Evolutionary conservation across 176 grass and related monocot genomes (phyloP).

Genomic region (Dactylis glomerata): DNA sequence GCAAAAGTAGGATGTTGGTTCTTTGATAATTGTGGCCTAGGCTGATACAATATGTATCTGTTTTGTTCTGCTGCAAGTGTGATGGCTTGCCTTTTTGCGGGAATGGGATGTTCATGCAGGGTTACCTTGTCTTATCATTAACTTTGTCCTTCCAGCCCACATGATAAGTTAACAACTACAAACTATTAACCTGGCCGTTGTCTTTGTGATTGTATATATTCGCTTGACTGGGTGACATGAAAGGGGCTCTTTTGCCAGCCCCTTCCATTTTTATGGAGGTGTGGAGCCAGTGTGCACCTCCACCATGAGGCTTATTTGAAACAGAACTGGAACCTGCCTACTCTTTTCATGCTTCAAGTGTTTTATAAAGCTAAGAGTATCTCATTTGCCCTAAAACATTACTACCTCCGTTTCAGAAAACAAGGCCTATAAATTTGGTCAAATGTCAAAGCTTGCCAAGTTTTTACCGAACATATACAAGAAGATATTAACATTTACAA

Average conservation of each 20-base stretch:
- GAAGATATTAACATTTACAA: no score
- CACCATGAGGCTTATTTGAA: neutral
- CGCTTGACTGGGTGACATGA: neutral
- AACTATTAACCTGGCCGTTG: neutral
- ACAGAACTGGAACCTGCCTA: neutral
- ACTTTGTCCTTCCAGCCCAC: neutral
- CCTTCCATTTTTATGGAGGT: neutral
- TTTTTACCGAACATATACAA: no score
- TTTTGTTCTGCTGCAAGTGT: constrained; percentile 12
- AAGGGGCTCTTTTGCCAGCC: neutral
- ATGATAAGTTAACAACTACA: constrained; percentile 4
- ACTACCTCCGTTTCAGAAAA: no score
- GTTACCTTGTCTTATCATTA: neutral
- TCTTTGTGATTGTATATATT: constrained; percentile 8
- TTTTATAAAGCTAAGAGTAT: neutral
- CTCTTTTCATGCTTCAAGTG: neutral
- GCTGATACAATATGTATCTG: neutral
- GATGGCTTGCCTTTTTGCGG: neutral
- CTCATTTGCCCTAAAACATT: neutral
- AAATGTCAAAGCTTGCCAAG: no score
- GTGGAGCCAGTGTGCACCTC: neutral
- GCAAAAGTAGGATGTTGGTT: neutral
- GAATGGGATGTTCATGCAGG: neutral
- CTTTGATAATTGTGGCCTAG: neutral
- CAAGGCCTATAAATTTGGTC: no score